Conservation (phyloP, 2,329 filamentous ascomycete species). For the Penicillium sp. region DNA sequence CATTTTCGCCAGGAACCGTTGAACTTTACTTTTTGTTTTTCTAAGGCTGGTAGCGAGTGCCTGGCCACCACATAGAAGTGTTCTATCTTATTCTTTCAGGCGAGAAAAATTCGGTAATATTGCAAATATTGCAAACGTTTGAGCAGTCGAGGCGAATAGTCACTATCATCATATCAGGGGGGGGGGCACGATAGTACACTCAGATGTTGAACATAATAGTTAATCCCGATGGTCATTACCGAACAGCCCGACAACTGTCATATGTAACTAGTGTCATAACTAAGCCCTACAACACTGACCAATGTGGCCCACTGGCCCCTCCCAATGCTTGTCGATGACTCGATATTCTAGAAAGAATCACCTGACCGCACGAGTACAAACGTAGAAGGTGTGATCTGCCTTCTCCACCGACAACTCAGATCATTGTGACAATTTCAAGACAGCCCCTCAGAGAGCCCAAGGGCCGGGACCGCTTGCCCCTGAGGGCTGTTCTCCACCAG, state of each 20-base stretch:
- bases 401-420: background rate
- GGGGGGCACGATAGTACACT: background rate
- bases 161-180: background rate
- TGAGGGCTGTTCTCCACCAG: background rate
- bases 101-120: too few species aligned
- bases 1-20: slow-evolving; percentile 7
- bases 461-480: background rate
- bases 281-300: background rate
- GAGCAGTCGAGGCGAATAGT: background rate
- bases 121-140: too few species aligned
- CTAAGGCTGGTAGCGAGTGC: background rate
- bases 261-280: too few species aligned
- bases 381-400: background rate
- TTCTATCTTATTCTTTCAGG: background rate
- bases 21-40: background rate
- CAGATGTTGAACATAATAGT: background rate
- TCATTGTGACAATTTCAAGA: background rate
- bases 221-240: background rate
- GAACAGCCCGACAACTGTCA: background rate
- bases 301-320: too few species aligned
- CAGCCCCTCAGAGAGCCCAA: background rate
- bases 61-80: slow-evolving; percentile 5
- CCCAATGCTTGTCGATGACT: too few species aligned
- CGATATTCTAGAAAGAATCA: too few species aligned
- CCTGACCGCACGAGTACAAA: background rate